Evolutionary conservation across 345 rosid species (phyloP).

Genomic region (Streptanthus diversifolius): DNA sequence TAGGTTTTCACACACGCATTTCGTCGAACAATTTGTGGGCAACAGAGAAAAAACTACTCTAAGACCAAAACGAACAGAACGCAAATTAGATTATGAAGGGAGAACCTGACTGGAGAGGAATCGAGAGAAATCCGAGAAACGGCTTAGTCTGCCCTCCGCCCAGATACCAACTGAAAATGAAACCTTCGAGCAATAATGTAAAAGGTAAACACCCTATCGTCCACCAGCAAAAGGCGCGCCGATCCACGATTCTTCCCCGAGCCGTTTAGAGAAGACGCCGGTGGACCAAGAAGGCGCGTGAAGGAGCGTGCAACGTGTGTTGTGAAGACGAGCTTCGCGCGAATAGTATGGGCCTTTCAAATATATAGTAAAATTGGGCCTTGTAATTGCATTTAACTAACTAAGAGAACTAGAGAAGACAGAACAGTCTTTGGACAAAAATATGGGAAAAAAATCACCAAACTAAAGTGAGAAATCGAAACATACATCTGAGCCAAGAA

Average conservation of each 20-base stretch:
- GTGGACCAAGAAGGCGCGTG: conserved; percentile 20
- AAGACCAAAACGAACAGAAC: background rate
- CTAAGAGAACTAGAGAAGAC: background rate
- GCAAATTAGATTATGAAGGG: background rate
- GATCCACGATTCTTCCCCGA: background rate
- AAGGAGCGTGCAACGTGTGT: conserved; percentile 2
- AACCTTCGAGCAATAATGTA: background rate
- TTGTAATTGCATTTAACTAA: background rate
- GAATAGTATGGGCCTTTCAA: background rate
- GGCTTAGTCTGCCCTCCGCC: background rate
- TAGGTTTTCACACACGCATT: conserved; percentile 33
- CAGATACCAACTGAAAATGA: background rate
- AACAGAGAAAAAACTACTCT: background rate
- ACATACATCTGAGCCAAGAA: background rate
- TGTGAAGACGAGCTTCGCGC: conserved; percentile 4
- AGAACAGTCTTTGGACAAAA: background rate
- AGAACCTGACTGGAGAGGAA: conserved; percentile 8
- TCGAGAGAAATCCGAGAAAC: background rate
- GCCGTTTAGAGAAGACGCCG: background rate
- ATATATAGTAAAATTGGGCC: conserved; percentile 7
- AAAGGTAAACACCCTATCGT: background rate
- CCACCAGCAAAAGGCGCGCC: background rate
- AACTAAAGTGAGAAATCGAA: background rate
- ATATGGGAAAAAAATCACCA: background rate
- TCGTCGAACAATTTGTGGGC: conserved; percentile 40